Conservation (phyloP, 2,329 filamentous ascomycete genomes). For the Fusarium verrucosum region DNA sequence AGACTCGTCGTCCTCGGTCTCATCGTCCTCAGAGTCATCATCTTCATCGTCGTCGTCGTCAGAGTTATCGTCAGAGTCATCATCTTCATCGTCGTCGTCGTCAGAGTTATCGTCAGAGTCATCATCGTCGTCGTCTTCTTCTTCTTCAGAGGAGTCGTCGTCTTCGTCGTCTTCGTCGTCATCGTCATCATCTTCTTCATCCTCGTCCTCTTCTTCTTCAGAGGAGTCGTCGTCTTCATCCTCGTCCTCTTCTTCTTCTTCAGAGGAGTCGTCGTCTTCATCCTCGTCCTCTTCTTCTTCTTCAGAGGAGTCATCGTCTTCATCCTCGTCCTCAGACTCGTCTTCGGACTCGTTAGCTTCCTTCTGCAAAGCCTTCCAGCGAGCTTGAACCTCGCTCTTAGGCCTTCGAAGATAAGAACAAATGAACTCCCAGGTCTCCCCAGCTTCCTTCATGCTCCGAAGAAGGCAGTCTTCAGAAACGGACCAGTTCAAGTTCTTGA, state of each 20-base stretch:
- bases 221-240: too few species aligned
- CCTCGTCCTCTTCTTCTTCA: too few species aligned
- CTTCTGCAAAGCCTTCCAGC: conserved; percentile 49
- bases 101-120: not conserved
- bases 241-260: too few species aligned
- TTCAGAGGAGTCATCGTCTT: not conserved
- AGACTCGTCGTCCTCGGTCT: too few species aligned
- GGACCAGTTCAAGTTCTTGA: conserved; percentile 43
- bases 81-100: not conserved
- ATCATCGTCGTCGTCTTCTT: not conserved
- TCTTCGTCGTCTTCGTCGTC: too few species aligned
- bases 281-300: not conserved
- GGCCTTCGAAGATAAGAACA: conserved; percentile 38
- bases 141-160: not conserved
- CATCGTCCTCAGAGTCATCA: not conserved
- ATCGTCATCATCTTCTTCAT: too few species aligned
- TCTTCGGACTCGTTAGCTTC: not conserved
- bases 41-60: not conserved
- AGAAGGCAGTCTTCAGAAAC: conserved; percentile 50
- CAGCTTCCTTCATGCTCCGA: conserved; percentile 48
- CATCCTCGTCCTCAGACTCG: not conserved
- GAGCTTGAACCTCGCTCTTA: conserved; percentile 46
- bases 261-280: too few species aligned
- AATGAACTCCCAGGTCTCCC: conserved; percentile 47
- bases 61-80: not conserved